phyloP scores from a whole-genome alignment of 106 monocot species.

The Agapanthus africanus region DNA sequence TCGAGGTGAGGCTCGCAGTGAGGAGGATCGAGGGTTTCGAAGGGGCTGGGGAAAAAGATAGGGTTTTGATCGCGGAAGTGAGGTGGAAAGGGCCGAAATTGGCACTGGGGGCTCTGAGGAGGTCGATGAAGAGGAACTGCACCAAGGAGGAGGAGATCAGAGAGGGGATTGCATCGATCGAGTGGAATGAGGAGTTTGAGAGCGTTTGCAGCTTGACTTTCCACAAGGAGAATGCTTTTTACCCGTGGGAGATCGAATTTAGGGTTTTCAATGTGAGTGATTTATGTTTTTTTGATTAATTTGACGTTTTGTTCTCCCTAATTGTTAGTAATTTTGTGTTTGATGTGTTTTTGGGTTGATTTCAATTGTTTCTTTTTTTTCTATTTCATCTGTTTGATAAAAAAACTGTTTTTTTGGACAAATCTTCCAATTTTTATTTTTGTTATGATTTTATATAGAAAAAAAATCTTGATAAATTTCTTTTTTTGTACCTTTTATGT shows the following conservation, averaged over 20 bases:
- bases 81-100: conserved; percentile 53
- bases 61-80: conserved; percentile 32
- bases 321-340: too few relatives aligned
- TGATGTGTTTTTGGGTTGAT: too few relatives aligned
- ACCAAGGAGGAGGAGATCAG: conserved; percentile 37
- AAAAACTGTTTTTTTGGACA: too few relatives aligned
- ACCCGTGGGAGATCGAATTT: conserved; percentile 69
- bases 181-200: conserved; percentile 41
- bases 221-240: conserved; percentile 41
- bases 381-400: too few relatives aligned
- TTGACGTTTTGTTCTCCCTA: too few relatives aligned
- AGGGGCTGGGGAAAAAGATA: neutral
- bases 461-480: too few relatives aligned
- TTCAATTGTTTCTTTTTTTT: too few relatives aligned
- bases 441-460: too few relatives aligned
- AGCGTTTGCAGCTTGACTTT: conserved; percentile 34
- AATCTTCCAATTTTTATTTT: too few relatives aligned
- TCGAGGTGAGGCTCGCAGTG: conserved; percentile 30
- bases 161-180: conserved; percentile 16
- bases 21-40: conserved; percentile 27
- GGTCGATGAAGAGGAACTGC: conserved; percentile 49
- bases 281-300: too few relatives aligned
- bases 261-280: conserved; percentile 66
- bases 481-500: too few relatives aligned
- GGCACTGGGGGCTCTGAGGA: conserved; percentile 38